Base-by-base conservation (phyloP, 2,329 filamentous ascomycete species). In the Alternaria sp. region DNA sequence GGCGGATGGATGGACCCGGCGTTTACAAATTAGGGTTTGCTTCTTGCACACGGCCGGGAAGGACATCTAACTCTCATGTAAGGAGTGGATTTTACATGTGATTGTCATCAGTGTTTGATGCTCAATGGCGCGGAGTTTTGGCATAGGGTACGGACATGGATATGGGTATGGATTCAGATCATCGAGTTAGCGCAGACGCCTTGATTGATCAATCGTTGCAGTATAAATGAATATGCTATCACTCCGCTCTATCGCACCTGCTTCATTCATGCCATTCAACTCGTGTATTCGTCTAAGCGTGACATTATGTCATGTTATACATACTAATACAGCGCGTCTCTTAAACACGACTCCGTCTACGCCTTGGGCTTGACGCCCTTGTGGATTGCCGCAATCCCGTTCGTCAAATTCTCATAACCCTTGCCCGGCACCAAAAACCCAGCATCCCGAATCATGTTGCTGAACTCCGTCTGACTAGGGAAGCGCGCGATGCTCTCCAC, bases 401-500 rank as follows among this genome's bases (percentile, higher is more conserved):
- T 90, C 0, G 92, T 97, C 75, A 99, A 79, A 78, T 99, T 90
- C 83, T 98, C 94, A 81, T 92, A 99, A 1, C 79, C 80, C 66
- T 81, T 74, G 1, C 81, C 93, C 1, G 92, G 93, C 44, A 97
- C 88, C 65, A 91, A 83, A 75, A 99, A 99, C 1, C 94, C 94
- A 3, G 92, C 94, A 27, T 90, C 87, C 68, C 86, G 79, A 73
- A 97, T 95, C 92, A 97, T 93, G 34, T 87, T 85, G 66, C 90
- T 86, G 75, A 97, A 99, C 68, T 92, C 89, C 54, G 89, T 85
- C 83, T 99, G 96, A 68, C 84, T 90, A 0, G 95, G 96, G 77
- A 98, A 98, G 49, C 87, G 85, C 81, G 97, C 94, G 79, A 99
- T 99, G 79, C 94, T 97, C 85, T 99, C 95, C 10, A 99, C 95